Evolutionary conservation across 148 eudicot species (phyloP).

Genomic region (Camellia japonica): DNA sequence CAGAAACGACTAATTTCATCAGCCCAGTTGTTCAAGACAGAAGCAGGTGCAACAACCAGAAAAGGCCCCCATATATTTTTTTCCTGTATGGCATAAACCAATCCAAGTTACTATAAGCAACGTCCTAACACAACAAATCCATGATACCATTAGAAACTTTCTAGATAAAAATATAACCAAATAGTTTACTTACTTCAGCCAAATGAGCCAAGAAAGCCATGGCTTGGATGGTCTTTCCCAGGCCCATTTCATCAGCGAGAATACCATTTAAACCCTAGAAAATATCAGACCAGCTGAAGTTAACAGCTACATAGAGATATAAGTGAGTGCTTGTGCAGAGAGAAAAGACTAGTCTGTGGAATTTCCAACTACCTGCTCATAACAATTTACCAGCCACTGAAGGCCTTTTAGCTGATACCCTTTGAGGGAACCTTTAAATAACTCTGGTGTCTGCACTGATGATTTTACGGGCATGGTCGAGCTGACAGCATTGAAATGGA

Average conservation of each 20-base stretch:
- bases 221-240: constrained; percentile 98
- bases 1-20: constrained; percentile 97
- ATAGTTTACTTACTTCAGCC: constrained; percentile 70
- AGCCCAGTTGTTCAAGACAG: constrained; percentile 98
- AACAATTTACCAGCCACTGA: constrained; percentile 98
- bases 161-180: constrained; percentile 6
- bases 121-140: constrained; percentile 15
- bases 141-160: constrained; percentile 9
- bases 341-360: background rate
- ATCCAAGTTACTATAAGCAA: constrained; percentile 17
- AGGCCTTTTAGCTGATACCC: constrained; percentile 97
- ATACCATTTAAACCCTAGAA: constrained; percentile 94
- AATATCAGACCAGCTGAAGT: constrained; percentile 9
- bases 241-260: constrained; percentile 99
- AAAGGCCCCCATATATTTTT: constrained; percentile 99
- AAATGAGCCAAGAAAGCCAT: constrained; percentile 99
- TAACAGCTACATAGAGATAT: constrained; percentile 5
- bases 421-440: constrained; percentile 92
- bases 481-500: constrained; percentile 36
- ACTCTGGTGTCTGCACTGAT: constrained; percentile 79
- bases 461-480: constrained; percentile 97
- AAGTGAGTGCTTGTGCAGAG: background rate
- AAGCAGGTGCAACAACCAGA: constrained; percentile 97
- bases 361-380: constrained; percentile 72
- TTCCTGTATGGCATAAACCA: constrained; percentile 49